Percentiles rank a stretch among this genome's conserved stretches.
Evolutionary conservation across 2,329 filamentous ascomycete genomes (phyloP).

Genomic region (Albifimbria verrucaria): DNA sequence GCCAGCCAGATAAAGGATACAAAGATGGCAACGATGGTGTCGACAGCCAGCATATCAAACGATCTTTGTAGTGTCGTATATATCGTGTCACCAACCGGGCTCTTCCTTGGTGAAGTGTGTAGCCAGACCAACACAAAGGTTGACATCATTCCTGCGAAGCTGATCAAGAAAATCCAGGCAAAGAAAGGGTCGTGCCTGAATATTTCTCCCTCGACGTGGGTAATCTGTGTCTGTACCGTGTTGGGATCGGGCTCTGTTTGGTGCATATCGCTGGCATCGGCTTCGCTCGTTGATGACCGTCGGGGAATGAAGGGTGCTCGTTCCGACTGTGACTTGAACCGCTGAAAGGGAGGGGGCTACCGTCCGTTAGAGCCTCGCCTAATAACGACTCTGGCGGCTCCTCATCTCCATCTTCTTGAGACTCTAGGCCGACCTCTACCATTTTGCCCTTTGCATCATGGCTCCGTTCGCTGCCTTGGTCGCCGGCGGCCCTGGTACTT

Average conservation of each 20-base stretch:
- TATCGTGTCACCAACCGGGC: slow-evolving; percentile 84
- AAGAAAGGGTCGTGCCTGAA: slow-evolving; percentile 89
- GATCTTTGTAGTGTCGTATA: slow-evolving; percentile 86
- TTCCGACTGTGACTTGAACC: slow-evolving; percentile 44
- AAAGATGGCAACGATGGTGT: slow-evolving; percentile 85
- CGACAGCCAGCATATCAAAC: slow-evolving; percentile 83
- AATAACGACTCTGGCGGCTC: slow-evolving; percentile 60
- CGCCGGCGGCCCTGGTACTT: slow-evolving; percentile 32
- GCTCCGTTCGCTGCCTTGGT: slow-evolving; percentile 24
- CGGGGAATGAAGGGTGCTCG: slow-evolving; percentile 37
- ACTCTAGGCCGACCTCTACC: slow-evolving; percentile 84
- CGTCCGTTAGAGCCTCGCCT: slow-evolving; percentile 48
- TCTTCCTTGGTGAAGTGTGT: slow-evolving; percentile 72
- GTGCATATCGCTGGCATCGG: slow-evolving; percentile 39
- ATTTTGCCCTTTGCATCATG: slow-evolving; percentile 58
- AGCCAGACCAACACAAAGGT: slow-evolving; percentile 88
- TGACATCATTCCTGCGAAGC: slow-evolving; percentile 77
- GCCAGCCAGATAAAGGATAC: slow-evolving; percentile 91
- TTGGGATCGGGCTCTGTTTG: slow-evolving; percentile 33
- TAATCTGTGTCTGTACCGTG: slow-evolving; percentile 39
- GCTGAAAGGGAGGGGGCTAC: slow-evolving; percentile 61
- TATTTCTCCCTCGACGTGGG: slow-evolving; percentile 61
- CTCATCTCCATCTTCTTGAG: slow-evolving; percentile 53
- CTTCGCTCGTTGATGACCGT: slow-evolving; percentile 41
- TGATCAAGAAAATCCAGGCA: slow-evolving; percentile 84